Percentiles rank a stretch among this genome's conserved stretches.
Evolutionary conservation across 768 basidiomycete species (phyloP).

Genomic region (Daedaleopsis nitida): DNA sequence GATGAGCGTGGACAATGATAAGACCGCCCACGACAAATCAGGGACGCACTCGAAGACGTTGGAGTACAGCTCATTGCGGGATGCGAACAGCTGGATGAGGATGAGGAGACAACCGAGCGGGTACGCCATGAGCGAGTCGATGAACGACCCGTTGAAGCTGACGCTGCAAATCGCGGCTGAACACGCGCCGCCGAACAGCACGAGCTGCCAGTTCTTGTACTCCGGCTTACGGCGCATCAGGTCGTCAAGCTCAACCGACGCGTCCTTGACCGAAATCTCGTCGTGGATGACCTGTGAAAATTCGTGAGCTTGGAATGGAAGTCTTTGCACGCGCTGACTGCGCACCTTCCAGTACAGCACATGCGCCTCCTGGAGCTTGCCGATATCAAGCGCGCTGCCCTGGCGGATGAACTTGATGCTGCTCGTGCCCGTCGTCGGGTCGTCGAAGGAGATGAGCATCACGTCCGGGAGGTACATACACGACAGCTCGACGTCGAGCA

Average conservation of each 20-base stretch:
- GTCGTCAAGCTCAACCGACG: slow-evolving; percentile 65
- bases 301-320: background rate
- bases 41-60: slow-evolving; percentile 72
- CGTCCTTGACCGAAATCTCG: slow-evolving; percentile 71
- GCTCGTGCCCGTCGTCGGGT: slow-evolving; percentile 75
- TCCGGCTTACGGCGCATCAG: slow-evolving; percentile 69
- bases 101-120: slow-evolving; percentile 80
- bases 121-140: slow-evolving; percentile 72
- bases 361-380: slow-evolving; percentile 73
- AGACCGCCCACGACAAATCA: background rate
- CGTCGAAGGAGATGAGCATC: slow-evolving; percentile 83
- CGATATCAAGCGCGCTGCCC: slow-evolving; percentile 69
- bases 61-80: slow-evolving; percentile 75
- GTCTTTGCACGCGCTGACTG: background rate
- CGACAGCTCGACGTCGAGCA: slow-evolving; percentile 73
- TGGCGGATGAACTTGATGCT: slow-evolving; percentile 81
- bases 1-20: too few relatives aligned
- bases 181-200: slow-evolving; percentile 77
- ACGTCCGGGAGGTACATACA: slow-evolving; percentile 78
- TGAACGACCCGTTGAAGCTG: slow-evolving; percentile 73
- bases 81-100: slow-evolving; percentile 68
- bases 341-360: slow-evolving; percentile 72
- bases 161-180: slow-evolving; percentile 74
- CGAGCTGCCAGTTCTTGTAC: slow-evolving; percentile 61
- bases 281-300: slow-evolving; percentile 78